Evolutionary conservation across 2,329 filamentous ascomycete species (phyloP), one percentile per base, ranked within the genome.

Genomic region (Penicillium sp.): DNA sequence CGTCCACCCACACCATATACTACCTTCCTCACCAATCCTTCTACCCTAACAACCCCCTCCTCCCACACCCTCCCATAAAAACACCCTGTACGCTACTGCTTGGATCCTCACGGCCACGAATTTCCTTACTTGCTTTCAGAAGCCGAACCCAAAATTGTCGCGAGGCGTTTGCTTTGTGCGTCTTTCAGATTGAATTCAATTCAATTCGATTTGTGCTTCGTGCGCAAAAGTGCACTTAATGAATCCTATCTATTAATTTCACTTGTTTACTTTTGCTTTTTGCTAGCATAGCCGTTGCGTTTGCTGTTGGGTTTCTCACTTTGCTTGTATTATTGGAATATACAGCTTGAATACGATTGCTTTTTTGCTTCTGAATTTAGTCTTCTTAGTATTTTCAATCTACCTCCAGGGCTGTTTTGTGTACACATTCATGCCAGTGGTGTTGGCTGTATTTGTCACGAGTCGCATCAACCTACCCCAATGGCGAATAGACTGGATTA

Each of bases 71-170:
- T 36, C 47, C 36, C 33, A 39, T 24, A 9, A 14, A 24, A 24
- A 23, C 21, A 14, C 9, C 37, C 24, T 42, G 21, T 24, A 42
- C 21, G 37, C 37, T 42, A 42, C 37, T 6, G 37, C 28, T 53
- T 60, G 49, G 19, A 44, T 49, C 42, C 42, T 44, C 51, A 55
- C 43, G 24, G 50, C 54, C 16, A 63, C 62, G 62, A 62, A 62
- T 66, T 54, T 66, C 55, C 49, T 65, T 63, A 24, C 16, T 48
- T 31, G 34, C 40, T 43, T 10, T 44, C 37, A 39, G 19, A 8
- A 31, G 10, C 23, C 16, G 23, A 29, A 10, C 36, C 16, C 36
- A 39, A 42, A 42, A 42, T 24, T 24, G 37, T 42, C 19, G 19
- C 37, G 37, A 18, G 28, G 44, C 19, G 28, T 18, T 46, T 23